A percentile compares a stretch with the other conserved stretches of the same genome.
Evolutionary conservation across 306 rosid species (phyloP).

Genomic region (Purshia tridentata): DNA sequence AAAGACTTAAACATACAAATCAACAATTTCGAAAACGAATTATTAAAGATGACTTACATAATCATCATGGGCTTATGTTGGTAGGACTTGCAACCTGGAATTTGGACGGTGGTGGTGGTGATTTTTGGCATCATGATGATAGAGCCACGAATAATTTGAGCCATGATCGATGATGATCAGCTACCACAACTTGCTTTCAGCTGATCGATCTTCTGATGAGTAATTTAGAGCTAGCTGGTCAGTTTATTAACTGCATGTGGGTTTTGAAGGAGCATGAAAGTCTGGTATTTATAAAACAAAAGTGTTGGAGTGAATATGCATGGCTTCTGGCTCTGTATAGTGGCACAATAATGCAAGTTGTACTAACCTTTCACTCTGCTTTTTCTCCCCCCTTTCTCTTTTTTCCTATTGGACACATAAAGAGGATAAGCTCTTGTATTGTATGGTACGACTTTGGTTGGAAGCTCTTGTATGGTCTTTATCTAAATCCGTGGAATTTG

Average conservation of each 20-base stretch:
- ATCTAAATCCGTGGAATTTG: too few relatives aligned
- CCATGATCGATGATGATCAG: not conserved
- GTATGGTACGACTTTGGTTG: not conserved
- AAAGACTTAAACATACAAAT: not conserved
- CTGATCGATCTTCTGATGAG: not conserved
- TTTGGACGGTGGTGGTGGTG: not conserved
- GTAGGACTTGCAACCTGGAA: constrained; percentile 5
- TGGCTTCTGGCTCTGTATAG: not conserved
- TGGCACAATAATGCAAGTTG: constrained; percentile 6
- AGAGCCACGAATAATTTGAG: not conserved
- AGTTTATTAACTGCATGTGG: not conserved
- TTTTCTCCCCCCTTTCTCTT: not conserved
- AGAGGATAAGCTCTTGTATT: not conserved
- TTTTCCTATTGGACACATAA: not conserved
- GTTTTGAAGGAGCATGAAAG: not conserved
- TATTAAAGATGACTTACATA: not conserved
- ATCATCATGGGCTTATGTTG: not conserved
- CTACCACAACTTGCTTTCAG: not conserved
- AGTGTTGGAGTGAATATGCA: not conserved
- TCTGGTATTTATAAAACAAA: not conserved
- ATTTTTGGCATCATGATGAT: not conserved
- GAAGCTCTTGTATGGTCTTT: too few relatives aligned
- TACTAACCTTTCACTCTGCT: not conserved
- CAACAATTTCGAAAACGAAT: not conserved
- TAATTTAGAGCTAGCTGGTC: not conserved